A percentile compares a stretch with the other conserved stretches of the same genome.
phyloP scores from a whole-genome alignment of 2,329 filamentous ascomycete genomes.

The Trichoderma lentiforme region DNA sequence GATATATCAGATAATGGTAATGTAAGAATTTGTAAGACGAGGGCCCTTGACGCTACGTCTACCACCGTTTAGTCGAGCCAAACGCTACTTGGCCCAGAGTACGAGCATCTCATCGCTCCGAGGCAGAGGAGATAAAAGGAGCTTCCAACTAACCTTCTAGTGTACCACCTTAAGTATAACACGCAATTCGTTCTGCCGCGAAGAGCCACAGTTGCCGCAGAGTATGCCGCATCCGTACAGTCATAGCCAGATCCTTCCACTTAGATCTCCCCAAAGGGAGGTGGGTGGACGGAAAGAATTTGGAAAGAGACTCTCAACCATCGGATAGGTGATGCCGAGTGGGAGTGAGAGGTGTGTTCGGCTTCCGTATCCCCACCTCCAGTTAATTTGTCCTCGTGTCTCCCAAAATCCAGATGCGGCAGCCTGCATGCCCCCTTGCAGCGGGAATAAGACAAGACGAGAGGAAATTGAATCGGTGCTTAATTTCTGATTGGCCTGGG shows the following conservation, averaged over 20 bases:
- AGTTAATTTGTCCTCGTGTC: neutral
- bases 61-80: neutral
- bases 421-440: neutral
- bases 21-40: neutral
- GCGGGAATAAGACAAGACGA: neutral
- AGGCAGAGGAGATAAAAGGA: neutral
- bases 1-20: neutral
- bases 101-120: neutral
- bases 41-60: neutral
- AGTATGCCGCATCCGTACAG: neutral
- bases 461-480: neutral
- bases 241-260: neutral
- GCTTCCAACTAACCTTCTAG: neutral
- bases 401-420: neutral
- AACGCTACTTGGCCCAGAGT: neutral
- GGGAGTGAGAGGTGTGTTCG: neutral
- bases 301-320: neutral
- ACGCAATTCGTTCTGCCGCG: neutral
- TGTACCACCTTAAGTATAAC: neutral
- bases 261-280: neutral
- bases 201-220: neutral
- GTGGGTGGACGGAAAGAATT: neutral
- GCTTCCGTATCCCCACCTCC: neutral
- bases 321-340: neutral
- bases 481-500: neutral